Evolutionary conservation across 2,329 filamentous ascomycete species (phyloP), one percentile per base, ranked within the genome.

Genomic region (Geosmithia morbida): DNA sequence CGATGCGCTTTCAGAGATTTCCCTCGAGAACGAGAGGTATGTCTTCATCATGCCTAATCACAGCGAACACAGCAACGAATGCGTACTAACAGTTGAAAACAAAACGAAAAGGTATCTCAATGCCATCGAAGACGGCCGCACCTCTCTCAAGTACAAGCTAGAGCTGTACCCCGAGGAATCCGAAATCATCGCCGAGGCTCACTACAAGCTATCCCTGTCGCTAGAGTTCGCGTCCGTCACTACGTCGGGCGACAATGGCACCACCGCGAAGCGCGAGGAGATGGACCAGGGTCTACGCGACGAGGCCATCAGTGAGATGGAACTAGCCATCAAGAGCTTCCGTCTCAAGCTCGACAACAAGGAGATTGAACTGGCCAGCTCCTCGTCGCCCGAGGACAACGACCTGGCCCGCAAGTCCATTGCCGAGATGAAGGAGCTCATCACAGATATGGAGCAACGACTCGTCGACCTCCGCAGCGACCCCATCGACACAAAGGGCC

Each of bases 171-270:
- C 86, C 0, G 74, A 83, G 45, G 87, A 94, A 51, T 87, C 86
- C 14, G 85, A 88, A 55, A 75, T 94, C 46, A 76, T 97, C 48
- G 90, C 92, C 41, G 92, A 98, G 68, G 90, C 87, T 16, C 88
- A 98, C 68, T 98, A 85, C 71, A 97, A 96, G 66, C 81, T 98
- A 22, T 95, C 90, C 0, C 77, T 98, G 16, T 92, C 92, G 0
- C 75, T 98, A 26, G 92, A 98, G 60, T 97, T 97, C 56, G 87
- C 87, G 3, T 92, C 87, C 0, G 79, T 92, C 43, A 85, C 81
- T 6, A 65, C 71, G 13, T 30, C 46, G 5, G 75, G 75, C 16
- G 67, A 70, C 3, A 65, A 68, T 18, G 65, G 66, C n/a, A 62
- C 62, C 13, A 63, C 65, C 29, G 58, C 59, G 44, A 77, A 66